Evolutionary conservation across 2,329 filamentous ascomycete species (phyloP).

Genomic region (Zymoseptoria brevis): DNA sequence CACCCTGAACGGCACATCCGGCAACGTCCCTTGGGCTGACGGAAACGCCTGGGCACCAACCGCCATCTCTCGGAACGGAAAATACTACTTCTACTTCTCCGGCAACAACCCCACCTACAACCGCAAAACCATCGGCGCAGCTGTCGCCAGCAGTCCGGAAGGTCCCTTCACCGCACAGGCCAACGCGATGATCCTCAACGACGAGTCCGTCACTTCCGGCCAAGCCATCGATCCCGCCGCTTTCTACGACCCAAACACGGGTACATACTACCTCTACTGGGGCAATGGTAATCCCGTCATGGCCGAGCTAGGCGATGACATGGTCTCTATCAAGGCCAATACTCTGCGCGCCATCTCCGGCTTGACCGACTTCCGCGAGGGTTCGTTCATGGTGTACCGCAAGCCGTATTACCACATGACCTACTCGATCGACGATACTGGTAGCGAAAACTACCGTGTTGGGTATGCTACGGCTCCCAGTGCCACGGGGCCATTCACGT

Average conservation of each 20-base stretch:
- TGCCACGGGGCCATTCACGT: constrained; percentile 39
- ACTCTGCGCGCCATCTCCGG: constrained; percentile 32
- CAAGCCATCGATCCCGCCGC: constrained; percentile 25
- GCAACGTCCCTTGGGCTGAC: constrained; percentile 33
- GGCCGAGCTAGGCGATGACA: constrained; percentile 40
- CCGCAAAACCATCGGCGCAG: constrained; percentile 25
- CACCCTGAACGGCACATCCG: constrained; percentile 38
- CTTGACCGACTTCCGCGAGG: constrained; percentile 39
- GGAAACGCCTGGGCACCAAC: constrained; percentile 33
- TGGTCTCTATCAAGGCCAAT: constrained; percentile 37
- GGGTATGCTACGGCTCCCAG: constrained; percentile 39
- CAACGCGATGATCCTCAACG: constrained; percentile 22
- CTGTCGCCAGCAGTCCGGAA: constrained; percentile 17
- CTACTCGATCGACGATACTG: constrained; percentile 43
- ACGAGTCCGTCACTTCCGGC: constrained; percentile 17
- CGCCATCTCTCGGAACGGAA: constrained; percentile 19
- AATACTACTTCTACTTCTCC: constrained; percentile 28
- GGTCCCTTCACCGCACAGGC: constrained; percentile 23
- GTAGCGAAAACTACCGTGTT: constrained; percentile 40
- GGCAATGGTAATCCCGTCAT: constrained; percentile 36
- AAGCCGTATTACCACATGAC: constrained; percentile 42
- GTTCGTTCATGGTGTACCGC: constrained; percentile 38
- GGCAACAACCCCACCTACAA: constrained; percentile 25
- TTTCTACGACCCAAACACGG: constrained; percentile 20
- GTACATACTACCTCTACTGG: constrained; percentile 26